Conservation (phyloP, 1,284 basidiomycete species). For the Rhodotorula sp. region DNA sequence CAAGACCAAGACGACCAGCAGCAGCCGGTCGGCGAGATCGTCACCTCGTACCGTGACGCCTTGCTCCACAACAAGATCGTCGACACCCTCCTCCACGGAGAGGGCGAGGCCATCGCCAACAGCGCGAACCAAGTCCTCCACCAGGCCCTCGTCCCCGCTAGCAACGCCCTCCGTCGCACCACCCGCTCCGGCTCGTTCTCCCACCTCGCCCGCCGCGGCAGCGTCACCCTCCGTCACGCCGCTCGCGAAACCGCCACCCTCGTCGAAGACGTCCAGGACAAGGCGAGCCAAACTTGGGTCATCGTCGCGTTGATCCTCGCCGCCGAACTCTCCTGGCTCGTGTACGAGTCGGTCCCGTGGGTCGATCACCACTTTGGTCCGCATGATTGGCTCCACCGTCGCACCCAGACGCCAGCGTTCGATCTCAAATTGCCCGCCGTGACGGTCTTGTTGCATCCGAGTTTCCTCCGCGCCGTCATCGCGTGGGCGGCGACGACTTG, state of each 20-base stretch:
- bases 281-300: conserved; percentile 22
- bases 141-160: conserved; percentile 20
- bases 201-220: conserved; percentile 4
- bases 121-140: neutral
- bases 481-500: conserved; percentile 21
- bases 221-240: conserved; percentile 12
- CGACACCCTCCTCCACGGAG: conserved; percentile 20
- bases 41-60: conserved; percentile 11
- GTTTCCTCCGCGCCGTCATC: conserved; percentile 28
- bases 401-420: conserved; percentile 1
- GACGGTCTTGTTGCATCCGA: conserved; percentile 29
- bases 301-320: conserved; percentile 18
- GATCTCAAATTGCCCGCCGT: conserved; percentile 22
- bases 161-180: neutral
- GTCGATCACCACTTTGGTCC: conserved; percentile 27
- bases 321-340: conserved; percentile 25
- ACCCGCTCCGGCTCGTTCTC: neutral
- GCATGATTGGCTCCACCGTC: conserved; percentile 20
- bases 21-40: neutral
- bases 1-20: neutral
- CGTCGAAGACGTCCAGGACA: conserved; percentile 24
- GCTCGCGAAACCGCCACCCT: conserved; percentile 8
- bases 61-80: conserved; percentile 24
- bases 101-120: neutral
- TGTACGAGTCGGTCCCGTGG: conserved; percentile 27